Evolutionary conservation across 768 basidiomycete species (phyloP), one percentile per base, ranked within the genome.

Genomic region (Lentinula edodes): DNA sequence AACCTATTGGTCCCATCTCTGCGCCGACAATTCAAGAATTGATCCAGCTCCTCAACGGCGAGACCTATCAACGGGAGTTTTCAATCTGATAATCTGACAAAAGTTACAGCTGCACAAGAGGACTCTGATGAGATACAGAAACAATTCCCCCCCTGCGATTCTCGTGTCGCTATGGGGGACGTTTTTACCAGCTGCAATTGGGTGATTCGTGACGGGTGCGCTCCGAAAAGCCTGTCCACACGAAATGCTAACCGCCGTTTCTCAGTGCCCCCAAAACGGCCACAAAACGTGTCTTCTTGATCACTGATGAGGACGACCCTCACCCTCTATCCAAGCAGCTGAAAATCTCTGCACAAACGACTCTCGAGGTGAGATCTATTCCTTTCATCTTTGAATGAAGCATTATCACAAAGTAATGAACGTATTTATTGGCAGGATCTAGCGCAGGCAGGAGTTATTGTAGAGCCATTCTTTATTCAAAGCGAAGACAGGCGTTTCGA

Each of bases 391-490:
- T 28, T 28, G 28, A 28, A 28, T 28, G 28, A 28, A 4, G 28
- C 28, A 28, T 28, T 28, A 2, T 53, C 54, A 41, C 50, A 51
- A 34, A 35, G 23, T 51, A 48, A 7, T 16, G 20, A 7, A 56
- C 62, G 54, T 56, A 34, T 41, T 12, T 35, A 41, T 59, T n/a
- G 8, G 6, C 66, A 95, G 93, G 95, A 97, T 69, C 76, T 96
- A 55, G 80, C 81, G 9, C 89, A 93, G 74, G 81, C 88, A 4
- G 91, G 93, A 0, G 87, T 89, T 18, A 81, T 81, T 6, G 78
- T 97, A 45, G 90, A 93, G 64, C 93, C 95, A 0, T 97, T 96
- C 74, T 95, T 97, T 74, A 92, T 98, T 58, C 85, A 84, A 58
- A 84, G 83, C 0, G 72, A 79, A 3, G 82, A 85, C 5, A 85